A percentile compares a stretch with the other conserved stretches of the same genome.
Conservation (phyloP, 2,329 filamentous ascomycete genomes). For the Aureobasidium sp. region DNA sequence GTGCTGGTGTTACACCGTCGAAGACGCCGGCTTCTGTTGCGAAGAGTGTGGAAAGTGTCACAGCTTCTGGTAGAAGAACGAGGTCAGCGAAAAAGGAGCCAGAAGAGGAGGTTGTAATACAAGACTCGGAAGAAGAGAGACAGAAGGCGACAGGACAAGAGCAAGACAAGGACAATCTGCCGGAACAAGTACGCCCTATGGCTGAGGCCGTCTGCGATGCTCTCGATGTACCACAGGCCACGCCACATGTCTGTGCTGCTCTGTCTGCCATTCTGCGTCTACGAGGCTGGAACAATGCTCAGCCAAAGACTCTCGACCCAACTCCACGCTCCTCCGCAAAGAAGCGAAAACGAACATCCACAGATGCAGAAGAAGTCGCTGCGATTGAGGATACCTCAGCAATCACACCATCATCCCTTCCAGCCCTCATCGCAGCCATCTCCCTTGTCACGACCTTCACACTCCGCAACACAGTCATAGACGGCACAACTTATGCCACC, state of each 20-base stretch:
- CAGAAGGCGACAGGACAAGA: not conserved
- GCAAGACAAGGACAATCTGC: not conserved
- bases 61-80: not conserved
- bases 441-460: conserved; percentile 3
- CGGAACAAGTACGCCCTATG: conserved; percentile 12
- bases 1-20: not conserved
- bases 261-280: conserved; percentile 14
- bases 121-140: not conserved
- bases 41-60: not conserved
- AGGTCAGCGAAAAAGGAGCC: not conserved
- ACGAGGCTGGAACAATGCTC: not conserved
- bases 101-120: not conserved
- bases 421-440: conserved; percentile 4
- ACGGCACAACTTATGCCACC: not conserved
- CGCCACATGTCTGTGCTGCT: conserved; percentile 18
- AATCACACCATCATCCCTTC: conserved; percentile 1
- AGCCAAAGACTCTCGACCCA: not conserved
- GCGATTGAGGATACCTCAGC: conserved; percentile 11
- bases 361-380: not conserved
- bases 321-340: not conserved
- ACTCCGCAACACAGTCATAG: not conserved
- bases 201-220: conserved; percentile 47
- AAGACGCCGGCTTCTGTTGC: not conserved
- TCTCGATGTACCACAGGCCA: conserved; percentile 14
- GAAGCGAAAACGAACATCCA: conserved; percentile 5